Conservation (phyloP, 2,329 filamentous ascomycete genomes). For the Metarhizium anisopliae region DNA sequence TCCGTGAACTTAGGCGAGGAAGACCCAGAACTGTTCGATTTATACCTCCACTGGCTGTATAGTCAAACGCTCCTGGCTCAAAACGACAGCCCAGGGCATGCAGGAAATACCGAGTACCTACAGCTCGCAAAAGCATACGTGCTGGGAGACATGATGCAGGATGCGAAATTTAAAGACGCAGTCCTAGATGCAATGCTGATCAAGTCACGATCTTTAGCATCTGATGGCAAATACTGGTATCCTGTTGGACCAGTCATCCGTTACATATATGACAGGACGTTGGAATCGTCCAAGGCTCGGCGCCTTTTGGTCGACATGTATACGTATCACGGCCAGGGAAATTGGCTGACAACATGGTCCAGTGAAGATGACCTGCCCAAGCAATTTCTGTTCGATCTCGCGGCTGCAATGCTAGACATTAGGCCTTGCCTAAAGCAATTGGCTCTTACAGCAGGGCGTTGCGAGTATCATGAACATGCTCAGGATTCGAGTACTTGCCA, state of each 20-base stretch:
- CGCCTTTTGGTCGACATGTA: constrained; percentile 1
- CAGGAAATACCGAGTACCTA: neutral
- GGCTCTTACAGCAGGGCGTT: neutral
- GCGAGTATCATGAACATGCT: neutral
- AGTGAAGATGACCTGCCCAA: neutral
- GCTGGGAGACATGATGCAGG: constrained; percentile 6
- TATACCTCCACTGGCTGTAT: no score
- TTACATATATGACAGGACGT: constrained; percentile 4
- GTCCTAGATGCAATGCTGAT: constrained; percentile 5
- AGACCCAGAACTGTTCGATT: no score
- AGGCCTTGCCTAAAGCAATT: neutral
- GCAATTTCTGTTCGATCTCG: neutral
- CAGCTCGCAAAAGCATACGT: constrained; percentile 7
- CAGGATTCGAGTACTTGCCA: neutral
- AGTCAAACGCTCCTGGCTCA: neutral
- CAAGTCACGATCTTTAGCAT: neutral
- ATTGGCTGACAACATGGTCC: neutral
- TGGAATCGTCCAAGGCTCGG: neutral
- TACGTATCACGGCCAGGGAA: neutral
- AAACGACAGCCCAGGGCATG: neutral
- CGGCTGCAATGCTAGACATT: neutral
- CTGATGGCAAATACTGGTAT: neutral
- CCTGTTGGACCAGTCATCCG: constrained; percentile 1
- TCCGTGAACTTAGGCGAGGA: no score
- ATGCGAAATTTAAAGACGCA: constrained; percentile 4